These are phyloP conservation scores for Neurospora sp. DNA, from an alignment of 495 filamentous ascomycete species.

Conservation along the genomic window DNA sequence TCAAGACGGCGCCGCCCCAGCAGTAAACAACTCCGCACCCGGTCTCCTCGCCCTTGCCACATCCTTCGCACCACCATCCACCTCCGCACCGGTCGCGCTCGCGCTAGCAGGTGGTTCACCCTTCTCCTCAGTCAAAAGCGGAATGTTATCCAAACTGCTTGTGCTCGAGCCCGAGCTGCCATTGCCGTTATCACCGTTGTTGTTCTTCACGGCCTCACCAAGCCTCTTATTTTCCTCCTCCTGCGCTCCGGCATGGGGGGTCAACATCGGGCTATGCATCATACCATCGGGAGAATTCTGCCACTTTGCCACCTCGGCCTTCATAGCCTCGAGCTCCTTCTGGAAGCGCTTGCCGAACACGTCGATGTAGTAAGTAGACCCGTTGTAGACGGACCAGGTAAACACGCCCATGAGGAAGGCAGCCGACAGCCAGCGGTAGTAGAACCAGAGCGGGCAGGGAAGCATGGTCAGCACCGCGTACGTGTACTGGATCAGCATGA, in stretches of 20 bases:
- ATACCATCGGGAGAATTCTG: constrained; percentile 46
- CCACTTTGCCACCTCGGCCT: constrained; percentile 84
- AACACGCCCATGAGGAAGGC: constrained; percentile 71
- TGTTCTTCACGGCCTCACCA: constrained; percentile 7
- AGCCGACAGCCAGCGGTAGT: constrained; percentile 70
- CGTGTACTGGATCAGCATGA: constrained; percentile 90
- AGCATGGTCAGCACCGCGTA: constrained; percentile 91
- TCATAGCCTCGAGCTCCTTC: constrained; percentile 86
- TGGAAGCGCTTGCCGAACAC: constrained; percentile 94
- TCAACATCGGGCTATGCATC: constrained; percentile 30
- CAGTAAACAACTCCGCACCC: neutral
- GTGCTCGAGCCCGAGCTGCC: constrained; percentile 1
- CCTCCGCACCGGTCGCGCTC: constrained; percentile 33
- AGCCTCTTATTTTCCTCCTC: constrained; percentile 13
- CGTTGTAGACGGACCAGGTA: constrained; percentile 87
- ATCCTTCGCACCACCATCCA: constrained; percentile 27
- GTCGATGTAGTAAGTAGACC: constrained; percentile 94
- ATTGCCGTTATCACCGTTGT: constrained; percentile 1
- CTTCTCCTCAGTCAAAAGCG: constrained; percentile 40
- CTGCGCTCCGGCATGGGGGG: constrained; percentile 18
- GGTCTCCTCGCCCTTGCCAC: constrained; percentile 33
- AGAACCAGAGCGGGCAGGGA: constrained; percentile 92
- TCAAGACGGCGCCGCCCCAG: neutral
- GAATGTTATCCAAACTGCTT: constrained; percentile 44
- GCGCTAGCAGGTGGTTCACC: neutral